Evolutionary conservation across 148 eudicot genomes (phyloP).

Genomic region (Persicaria maculosa): DNA sequence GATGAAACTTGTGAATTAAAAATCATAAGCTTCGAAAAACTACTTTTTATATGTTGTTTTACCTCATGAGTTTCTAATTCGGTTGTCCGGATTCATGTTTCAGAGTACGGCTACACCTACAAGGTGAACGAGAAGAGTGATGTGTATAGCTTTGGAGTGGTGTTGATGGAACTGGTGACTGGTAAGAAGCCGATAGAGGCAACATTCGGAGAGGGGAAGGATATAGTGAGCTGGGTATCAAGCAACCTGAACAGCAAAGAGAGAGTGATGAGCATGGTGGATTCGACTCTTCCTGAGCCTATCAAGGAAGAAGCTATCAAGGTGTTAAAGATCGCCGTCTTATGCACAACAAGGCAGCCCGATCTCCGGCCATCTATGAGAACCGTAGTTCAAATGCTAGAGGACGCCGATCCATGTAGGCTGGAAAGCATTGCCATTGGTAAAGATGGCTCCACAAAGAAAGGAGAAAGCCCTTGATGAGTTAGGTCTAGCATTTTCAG

Average conservation of each 20-base stretch:
- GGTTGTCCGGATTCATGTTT: constrained; percentile 10
- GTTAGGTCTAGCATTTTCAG: too few relatives aligned
- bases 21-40: not conserved
- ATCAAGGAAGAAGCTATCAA: constrained; percentile 57
- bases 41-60: not conserved
- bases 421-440: constrained; percentile 33
- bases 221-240: constrained; percentile 72
- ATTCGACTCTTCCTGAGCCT: constrained; percentile 38
- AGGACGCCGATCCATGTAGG: constrained; percentile 72
- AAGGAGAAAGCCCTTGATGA: constrained; percentile 18
- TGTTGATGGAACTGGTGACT: constrained; percentile 84
- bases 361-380: constrained; percentile 72
- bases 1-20: not conserved
- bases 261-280: constrained; percentile 48
- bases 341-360: constrained; percentile 60
- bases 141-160: constrained; percentile 95
- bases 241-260: constrained; percentile 58
- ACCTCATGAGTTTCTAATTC: not conserved
- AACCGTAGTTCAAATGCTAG: constrained; percentile 79
- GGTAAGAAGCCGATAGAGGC: constrained; percentile 85
- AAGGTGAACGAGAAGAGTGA: constrained; percentile 87
- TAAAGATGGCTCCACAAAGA: constrained; percentile 35
- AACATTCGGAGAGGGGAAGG: constrained; percentile 66
- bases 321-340: constrained; percentile 67
- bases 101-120: constrained; percentile 81